Conservation (phyloP, 208 protist genomes). For the Acanthamoeba pearcei region DNA sequence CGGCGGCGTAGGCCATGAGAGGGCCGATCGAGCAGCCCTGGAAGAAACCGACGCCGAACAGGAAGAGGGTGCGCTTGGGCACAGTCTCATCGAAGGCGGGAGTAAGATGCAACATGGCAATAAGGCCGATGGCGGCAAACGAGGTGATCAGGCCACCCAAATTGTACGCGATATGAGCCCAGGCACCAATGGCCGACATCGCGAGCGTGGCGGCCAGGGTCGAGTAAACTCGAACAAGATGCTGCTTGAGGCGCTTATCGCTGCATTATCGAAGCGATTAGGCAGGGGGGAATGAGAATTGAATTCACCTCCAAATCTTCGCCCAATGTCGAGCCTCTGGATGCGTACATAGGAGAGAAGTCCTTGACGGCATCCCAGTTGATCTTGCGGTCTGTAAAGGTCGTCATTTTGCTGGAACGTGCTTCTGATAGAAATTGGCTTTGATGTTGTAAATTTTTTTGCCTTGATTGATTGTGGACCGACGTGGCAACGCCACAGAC, state of each 20-base stretch:
- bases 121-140: not conserved
- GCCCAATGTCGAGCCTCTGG: too few relatives aligned
- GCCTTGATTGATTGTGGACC: too few relatives aligned
- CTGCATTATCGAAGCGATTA: not conserved
- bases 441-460: too few relatives aligned
- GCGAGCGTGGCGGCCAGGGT: constrained; percentile 1
- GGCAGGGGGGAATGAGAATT: not conserved
- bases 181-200: not conserved
- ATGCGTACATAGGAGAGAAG: constrained; percentile 45
- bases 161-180: constrained; percentile 22
- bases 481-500: not conserved
- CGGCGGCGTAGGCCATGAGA: not conserved
- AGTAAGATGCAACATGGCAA: not conserved
- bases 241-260: not conserved
- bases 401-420: not conserved
- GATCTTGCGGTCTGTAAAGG: constrained; percentile 10
- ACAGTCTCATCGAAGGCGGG: not conserved
- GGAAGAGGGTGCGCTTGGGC: constrained; percentile 33
- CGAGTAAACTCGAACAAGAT: constrained; percentile 16
- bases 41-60: constrained; percentile 42
- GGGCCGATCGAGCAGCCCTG: constrained; percentile 32
- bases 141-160: constrained; percentile 1
- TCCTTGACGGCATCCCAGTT: constrained; percentile 16
- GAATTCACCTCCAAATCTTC: too few relatives aligned
- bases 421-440: too few relatives aligned